Conservation (phyloP, 2,329 filamentous ascomycete species). For the Sporothrix globosa region DNA sequence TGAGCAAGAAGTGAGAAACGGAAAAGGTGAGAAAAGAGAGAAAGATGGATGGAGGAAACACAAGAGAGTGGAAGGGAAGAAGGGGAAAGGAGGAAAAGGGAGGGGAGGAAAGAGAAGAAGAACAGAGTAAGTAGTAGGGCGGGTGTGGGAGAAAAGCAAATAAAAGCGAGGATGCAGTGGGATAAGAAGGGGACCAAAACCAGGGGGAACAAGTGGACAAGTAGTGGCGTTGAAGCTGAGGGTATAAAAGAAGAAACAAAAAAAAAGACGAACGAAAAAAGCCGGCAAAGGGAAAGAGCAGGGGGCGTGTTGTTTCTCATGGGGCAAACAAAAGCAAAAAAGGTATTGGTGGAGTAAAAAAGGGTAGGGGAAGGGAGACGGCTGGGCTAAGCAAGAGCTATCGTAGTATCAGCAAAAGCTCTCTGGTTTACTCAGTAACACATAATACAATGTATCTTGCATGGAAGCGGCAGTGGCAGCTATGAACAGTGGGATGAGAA, state of each 20-base stretch:
- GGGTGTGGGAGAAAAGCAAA: constrained; percentile 20
- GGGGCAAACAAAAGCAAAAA: not conserved
- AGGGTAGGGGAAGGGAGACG: not conserved
- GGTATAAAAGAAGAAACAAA: not conserved
- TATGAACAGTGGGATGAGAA: not conserved
- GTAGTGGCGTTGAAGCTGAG: constrained; percentile 5
- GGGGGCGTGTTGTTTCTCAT: constrained; percentile 16
- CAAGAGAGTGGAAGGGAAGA: not conserved
- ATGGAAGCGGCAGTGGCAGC: not conserved
- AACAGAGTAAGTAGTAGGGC: not conserved
- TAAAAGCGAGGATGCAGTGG: constrained; percentile 15
- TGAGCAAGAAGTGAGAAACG: constrained; percentile 10
- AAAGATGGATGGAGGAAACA: not conserved
- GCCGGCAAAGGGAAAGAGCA: constrained; percentile 16
- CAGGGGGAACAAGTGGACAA: not conserved
- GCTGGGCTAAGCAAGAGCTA: not conserved
- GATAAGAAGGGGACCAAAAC: constrained; percentile 7
- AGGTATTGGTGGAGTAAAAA: constrained; percentile 21
- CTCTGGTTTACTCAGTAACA: not conserved
- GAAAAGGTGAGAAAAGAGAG: not conserved
- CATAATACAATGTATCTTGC: not conserved
- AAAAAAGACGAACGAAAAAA: not conserved
- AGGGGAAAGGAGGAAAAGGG: not conserved
- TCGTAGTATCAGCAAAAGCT: not conserved
- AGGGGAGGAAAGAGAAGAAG: not conserved